Evolutionary conservation across 148 eudicot species (phyloP), one percentile per base, ranked within the genome.

Genomic region (Bassia scoparia): DNA sequence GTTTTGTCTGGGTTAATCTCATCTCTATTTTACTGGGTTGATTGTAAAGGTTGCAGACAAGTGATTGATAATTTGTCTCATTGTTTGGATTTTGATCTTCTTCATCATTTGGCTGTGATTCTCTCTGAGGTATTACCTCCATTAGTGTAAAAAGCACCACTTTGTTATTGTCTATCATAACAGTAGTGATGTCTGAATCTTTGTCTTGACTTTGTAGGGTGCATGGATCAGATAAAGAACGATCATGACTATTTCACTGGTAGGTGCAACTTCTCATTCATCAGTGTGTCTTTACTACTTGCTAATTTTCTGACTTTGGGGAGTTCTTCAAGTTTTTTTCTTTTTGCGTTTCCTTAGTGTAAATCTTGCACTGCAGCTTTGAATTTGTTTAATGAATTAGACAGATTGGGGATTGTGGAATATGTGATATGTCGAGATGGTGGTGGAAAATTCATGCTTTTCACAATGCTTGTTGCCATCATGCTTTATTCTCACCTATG

Each of bases 381-480:
- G 2, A 68, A 17, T 5, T 11, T 79, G 35, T 55, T 54, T 21
- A 65, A 13, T 41, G 17, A 55, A 27, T 31, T 8, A 16, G 73
- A 43, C 93, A 95, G 98, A 83, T 85, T 95, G 85, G 98, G 97
- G 72, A 83, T 77, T 73, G 83, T 88, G 60, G 98, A 95, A 54
- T 91, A 87, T 78, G 90, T 95, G 54, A 88, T 91, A 41, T 95
- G 93, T 77, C 89, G 90, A 26, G 93, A 89, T 82, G 81, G 74
- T 72, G 74, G 78, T 34, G 96, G 93, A 68, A 77, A 65, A 65
- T 95, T 50, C 85, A 63, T 73, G 97, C 91, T 33, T 95, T 91
- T 84, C 98, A 95, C 82, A 95, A 95, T 76, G 98, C 89, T 49
- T 95, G 98, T 76, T 93, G 98, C 65, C 99, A 95, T 85, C 99